Evolutionary conservation across 2,329 filamentous ascomycete genomes (phyloP).

Genomic region (Bipolaris sorokiniana): DNA sequence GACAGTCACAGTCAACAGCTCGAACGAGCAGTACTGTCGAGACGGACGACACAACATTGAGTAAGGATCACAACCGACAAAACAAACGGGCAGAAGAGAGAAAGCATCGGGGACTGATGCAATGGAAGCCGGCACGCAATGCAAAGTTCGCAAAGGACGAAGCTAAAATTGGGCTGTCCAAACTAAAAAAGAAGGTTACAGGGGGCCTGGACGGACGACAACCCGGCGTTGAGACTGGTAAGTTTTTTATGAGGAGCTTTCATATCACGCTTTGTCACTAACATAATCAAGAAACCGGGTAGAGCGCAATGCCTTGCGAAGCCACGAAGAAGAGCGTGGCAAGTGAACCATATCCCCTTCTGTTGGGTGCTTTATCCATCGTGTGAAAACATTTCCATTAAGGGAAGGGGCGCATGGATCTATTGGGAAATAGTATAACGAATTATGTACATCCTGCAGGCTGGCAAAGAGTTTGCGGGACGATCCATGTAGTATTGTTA

Average conservation of each 20-base stretch:
- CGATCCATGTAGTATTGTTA: neutral
- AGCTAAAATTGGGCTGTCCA: conserved; percentile 76
- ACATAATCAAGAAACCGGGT: conserved; percentile 34
- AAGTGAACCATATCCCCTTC: neutral
- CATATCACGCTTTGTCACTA: conserved; percentile 7
- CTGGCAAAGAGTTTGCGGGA: neutral
- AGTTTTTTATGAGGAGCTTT: conserved; percentile 25
- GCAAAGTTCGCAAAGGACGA: conserved; percentile 87
- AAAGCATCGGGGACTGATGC: conserved; percentile 89
- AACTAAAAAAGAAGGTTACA: conserved; percentile 76
- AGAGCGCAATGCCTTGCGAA: neutral
- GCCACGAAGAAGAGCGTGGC: neutral
- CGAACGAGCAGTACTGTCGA: conserved; percentile 37
- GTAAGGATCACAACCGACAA: conserved; percentile 68
- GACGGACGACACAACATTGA: conserved; percentile 27
- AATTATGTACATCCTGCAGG: neutral
- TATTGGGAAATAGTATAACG: neutral
- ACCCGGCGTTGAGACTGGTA: conserved; percentile 81
- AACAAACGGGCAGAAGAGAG: conserved; percentile 76
- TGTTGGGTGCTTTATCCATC: no score
- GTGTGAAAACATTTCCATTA: neutral
- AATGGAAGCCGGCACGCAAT: conserved; percentile 91
- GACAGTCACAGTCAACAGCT: conserved; percentile 35
- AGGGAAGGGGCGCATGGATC: neutral
- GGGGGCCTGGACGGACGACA: conserved; percentile 76